Conservation (phyloP, 192 early-diverging fungal genomes). For the Backusella mclennaniae region DNA sequence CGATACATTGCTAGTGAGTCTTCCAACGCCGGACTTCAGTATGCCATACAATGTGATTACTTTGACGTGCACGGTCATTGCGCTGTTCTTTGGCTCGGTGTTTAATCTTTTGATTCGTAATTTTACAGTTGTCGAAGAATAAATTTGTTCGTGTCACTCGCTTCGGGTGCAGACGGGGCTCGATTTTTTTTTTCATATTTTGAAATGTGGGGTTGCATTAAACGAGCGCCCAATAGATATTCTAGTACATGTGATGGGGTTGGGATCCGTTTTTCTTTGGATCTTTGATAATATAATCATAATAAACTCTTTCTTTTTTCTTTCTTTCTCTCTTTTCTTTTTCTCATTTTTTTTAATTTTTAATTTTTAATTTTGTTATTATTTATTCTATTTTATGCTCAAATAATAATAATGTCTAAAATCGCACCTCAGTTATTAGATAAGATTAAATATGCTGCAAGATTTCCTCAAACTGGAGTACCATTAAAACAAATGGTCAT, state of each 20-base stretch:
- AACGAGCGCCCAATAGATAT: slow-evolving; percentile 2
- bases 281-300: neutral
- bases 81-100: slow-evolving; percentile 93
- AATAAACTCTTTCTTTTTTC: neutral
- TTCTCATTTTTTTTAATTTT: neutral
- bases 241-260: slow-evolving; percentile 8
- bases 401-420: slow-evolving; percentile 32
- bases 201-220: slow-evolving; percentile 9
- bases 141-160: slow-evolving; percentile 2
- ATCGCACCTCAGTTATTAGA: slow-evolving; percentile 62
- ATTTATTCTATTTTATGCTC: neutral
- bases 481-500: slow-evolving; percentile 94
- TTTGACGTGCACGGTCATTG: slow-evolving; percentile 92
- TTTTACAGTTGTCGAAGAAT: slow-evolving; percentile 46
- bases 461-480: slow-evolving; percentile 91
- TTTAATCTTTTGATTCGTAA: slow-evolving; percentile 80
- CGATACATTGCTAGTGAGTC: slow-evolving; percentile 80
- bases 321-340: neutral
- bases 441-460: slow-evolving; percentile 76
- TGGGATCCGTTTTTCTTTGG: neutral
- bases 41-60: slow-evolving; percentile 99
- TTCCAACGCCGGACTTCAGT: slow-evolving; percentile 96
- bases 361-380: neutral
- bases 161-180: neutral
- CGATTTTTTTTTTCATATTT: neutral